Percentiles rank a stretch among this genome's conserved stretches.
phyloP scores from a whole-genome alignment of 2,329 filamentous ascomycete species.

The Trichoderma aggressivum region DNA sequence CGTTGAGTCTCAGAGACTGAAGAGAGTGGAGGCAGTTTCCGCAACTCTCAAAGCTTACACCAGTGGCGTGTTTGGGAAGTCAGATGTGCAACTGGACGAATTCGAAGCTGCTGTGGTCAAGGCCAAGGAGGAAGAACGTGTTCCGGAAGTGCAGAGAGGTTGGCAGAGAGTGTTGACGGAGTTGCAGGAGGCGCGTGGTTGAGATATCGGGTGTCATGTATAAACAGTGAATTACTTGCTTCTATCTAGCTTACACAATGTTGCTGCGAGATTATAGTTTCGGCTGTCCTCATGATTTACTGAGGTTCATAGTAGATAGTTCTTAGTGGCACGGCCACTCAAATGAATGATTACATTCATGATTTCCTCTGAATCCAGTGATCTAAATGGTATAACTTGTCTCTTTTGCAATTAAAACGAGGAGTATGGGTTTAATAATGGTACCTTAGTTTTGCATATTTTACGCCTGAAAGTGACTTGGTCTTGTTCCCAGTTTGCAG shows the following conservation, averaged over 20 bases:
- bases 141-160: constrained; percentile 44
- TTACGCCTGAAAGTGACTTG: neutral
- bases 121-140: constrained; percentile 42
- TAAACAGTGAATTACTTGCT: neutral
- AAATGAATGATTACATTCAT: neutral
- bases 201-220: neutral
- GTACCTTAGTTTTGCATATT: too few species aligned
- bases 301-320: neutral
- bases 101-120: constrained; percentile 33
- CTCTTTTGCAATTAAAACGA: neutral
- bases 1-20: constrained; percentile 50
- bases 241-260: neutral
- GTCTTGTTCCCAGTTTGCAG: neutral
- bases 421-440: too few species aligned
- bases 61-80: constrained; percentile 41
- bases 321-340: neutral
- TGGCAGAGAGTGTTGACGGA: constrained; percentile 38
- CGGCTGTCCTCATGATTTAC: neutral
- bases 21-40: constrained; percentile 45
- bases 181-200: constrained; percentile 22
- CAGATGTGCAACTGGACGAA: constrained; percentile 25
- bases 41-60: constrained; percentile 42
- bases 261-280: constrained; percentile 7
- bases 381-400: neutral
- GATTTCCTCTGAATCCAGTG: neutral